These are phyloP conservation scores for Copromyces sp. DNA, from an alignment of 495 filamentous ascomycete genomes.

Conservation along the genomic window DNA sequence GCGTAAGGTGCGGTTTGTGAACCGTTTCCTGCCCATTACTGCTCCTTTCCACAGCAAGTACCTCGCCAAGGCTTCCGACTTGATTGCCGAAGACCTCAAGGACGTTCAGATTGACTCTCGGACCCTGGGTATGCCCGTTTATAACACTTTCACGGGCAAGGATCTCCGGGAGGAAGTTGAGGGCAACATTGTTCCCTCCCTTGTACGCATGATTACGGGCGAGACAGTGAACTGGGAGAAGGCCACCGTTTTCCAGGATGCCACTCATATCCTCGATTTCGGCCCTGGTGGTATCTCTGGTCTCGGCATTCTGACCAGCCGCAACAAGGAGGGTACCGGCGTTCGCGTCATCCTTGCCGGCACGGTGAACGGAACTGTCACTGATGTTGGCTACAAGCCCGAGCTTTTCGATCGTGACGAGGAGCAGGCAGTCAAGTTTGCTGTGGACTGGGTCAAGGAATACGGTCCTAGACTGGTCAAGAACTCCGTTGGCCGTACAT, in stretches of 20 bases:
- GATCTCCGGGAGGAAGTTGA: conserved; percentile 57
- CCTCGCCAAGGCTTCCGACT: conserved; percentile 63
- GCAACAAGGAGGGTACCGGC: conserved; percentile 96
- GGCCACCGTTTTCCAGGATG: conserved; percentile 76
- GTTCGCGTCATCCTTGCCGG: conserved; percentile 92
- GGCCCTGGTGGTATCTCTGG: conserved; percentile 94
- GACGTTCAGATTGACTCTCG: conserved; percentile 60
- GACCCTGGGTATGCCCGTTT: conserved; percentile 71
- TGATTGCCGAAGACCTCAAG: conserved; percentile 78
- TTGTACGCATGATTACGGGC: conserved; percentile 87
- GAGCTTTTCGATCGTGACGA: conserved; percentile 95
- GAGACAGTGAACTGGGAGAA: conserved; percentile 92
- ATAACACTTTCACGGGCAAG: conserved; percentile 73
- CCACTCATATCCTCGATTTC: conserved; percentile 92
- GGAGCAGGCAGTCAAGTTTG: conserved; percentile 84
- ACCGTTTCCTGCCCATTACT: conserved; percentile 94
- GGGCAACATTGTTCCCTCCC: conserved; percentile 61
- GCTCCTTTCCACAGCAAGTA: conserved; percentile 97
- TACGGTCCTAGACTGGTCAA: conserved; percentile 80
- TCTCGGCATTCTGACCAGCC: conserved; percentile 90
- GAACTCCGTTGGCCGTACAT: conserved; percentile 76
- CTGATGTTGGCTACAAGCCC: conserved; percentile 91
- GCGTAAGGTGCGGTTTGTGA: conserved; percentile 91
- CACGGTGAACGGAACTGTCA: conserved; percentile 76
- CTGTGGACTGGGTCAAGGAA: conserved; percentile 97